Conservation (phyloP, 2,329 filamentous ascomycete species). For the Blastomyces gilchristii region DNA sequence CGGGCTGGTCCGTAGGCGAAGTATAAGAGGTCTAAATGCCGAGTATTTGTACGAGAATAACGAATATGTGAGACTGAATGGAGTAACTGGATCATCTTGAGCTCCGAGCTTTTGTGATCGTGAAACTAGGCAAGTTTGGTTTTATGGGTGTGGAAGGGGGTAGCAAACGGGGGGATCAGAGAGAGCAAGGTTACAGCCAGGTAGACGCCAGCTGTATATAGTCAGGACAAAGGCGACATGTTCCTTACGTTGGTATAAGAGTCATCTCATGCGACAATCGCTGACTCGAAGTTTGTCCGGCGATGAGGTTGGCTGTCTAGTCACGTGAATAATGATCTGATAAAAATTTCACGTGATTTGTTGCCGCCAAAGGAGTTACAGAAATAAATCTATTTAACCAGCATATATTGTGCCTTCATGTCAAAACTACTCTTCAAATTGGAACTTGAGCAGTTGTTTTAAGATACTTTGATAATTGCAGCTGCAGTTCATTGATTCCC, state of each 20-base stretch:
- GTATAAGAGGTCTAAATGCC: conserved; percentile 7
- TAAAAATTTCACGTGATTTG: too few relatives aligned
- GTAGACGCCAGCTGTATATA: background rate
- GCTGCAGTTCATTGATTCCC: too few relatives aligned
- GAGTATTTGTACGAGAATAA: conserved; percentile 12
- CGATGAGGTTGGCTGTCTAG: background rate
- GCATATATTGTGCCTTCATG: too few relatives aligned
- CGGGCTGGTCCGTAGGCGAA: background rate
- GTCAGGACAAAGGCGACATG: background rate
- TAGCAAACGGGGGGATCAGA: background rate
- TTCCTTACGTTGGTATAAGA: background rate
- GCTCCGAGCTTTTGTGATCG: background rate
- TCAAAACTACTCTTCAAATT: too few relatives aligned
- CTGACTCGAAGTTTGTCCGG: background rate
- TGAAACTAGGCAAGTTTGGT: background rate
- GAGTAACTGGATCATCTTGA: conserved; percentile 19
- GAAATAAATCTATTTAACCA: background rate
- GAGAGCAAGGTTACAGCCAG: background rate
- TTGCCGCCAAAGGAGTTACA: background rate
- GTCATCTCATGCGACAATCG: conserved; percentile 4
- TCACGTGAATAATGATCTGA: background rate
- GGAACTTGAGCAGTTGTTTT: too few relatives aligned
- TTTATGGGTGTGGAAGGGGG: background rate
- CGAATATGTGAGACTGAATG: conserved; percentile 11
- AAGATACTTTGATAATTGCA: too few relatives aligned